Conservation (phyloP, 345 rosid genomes). For the Xanthoceras sorbifolium region DNA sequence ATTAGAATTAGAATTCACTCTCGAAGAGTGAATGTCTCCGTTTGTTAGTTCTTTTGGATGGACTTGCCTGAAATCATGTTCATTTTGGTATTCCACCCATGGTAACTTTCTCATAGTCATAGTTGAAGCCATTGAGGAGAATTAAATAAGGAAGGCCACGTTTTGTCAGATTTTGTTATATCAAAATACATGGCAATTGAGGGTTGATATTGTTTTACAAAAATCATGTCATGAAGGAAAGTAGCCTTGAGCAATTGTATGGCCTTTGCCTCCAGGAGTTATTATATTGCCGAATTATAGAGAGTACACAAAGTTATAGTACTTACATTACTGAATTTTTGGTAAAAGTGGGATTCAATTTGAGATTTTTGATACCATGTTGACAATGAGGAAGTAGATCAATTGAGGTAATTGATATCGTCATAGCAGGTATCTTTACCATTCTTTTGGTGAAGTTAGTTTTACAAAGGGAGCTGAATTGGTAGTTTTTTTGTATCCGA, state of each 20-base stretch:
- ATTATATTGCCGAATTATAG: not conserved
- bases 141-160: not conserved
- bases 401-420: not conserved
- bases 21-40: not conserved
- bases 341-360: not conserved
- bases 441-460: not conserved
- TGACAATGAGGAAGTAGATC: not conserved
- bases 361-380: not conserved
- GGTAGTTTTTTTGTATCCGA: too few relatives aligned
- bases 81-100: not conserved
- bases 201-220: not conserved
- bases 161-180: slow-evolving; percentile 3
- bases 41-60: not conserved
- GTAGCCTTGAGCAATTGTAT: not conserved
- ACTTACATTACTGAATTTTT: not conserved
- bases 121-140: not conserved
- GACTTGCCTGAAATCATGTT: not conserved
- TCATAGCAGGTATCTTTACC: not conserved
- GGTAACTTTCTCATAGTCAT: not conserved
- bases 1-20: not conserved
- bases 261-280: not conserved
- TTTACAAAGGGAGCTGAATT: not conserved
- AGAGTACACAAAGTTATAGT: not conserved
- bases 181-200: not conserved
- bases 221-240: not conserved